These are phyloP conservation scores for Aspergillus nomiae DNA, from an alignment of 2,329 filamentous ascomycete genomes.

Conservation along the genomic window DNA sequence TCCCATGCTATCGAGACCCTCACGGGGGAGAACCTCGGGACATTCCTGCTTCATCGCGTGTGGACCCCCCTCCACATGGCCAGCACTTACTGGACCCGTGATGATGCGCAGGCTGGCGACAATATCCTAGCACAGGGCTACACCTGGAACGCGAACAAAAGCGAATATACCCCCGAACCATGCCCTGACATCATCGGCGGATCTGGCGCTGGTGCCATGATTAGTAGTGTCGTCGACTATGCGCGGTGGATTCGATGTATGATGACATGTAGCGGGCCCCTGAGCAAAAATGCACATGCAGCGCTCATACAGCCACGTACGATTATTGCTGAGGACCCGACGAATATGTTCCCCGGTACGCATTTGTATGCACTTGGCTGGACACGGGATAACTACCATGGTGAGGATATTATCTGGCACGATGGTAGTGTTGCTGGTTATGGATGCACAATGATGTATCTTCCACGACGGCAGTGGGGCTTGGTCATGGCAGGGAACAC, in stretches of 20 bases:
- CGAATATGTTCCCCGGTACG: background rate
- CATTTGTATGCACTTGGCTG: background rate
- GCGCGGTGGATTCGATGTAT: constrained; percentile 33
- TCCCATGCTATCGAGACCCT: constrained; percentile 52
- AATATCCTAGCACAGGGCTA: constrained; percentile 48
- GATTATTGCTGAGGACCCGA: constrained; percentile 6
- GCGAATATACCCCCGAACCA: constrained; percentile 31
- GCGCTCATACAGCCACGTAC: constrained; percentile 28
- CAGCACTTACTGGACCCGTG: constrained; percentile 34
- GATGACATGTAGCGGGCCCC: constrained; percentile 28
- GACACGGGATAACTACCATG: background rate
- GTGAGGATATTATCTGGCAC: background rate
- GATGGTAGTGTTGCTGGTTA: background rate
- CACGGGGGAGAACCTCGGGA: constrained; percentile 40
- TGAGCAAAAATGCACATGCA: constrained; percentile 26
- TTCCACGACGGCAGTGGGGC: background rate
- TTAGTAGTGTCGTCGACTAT: constrained; percentile 36
- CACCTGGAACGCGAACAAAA: constrained; percentile 36
- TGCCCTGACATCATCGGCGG: background rate
- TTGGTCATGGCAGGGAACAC: background rate
- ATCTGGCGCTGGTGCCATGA: constrained; percentile 49
- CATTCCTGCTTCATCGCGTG: constrained; percentile 45
- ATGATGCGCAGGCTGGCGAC: constrained; percentile 25
- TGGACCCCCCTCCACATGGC: constrained; percentile 53
- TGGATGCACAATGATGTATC: background rate